Evolutionary conservation across 139 green algal genomes (phyloP), one percentile per base, ranked within the genome.

Genomic region (Deuterostichococcus epilithicus): DNA sequence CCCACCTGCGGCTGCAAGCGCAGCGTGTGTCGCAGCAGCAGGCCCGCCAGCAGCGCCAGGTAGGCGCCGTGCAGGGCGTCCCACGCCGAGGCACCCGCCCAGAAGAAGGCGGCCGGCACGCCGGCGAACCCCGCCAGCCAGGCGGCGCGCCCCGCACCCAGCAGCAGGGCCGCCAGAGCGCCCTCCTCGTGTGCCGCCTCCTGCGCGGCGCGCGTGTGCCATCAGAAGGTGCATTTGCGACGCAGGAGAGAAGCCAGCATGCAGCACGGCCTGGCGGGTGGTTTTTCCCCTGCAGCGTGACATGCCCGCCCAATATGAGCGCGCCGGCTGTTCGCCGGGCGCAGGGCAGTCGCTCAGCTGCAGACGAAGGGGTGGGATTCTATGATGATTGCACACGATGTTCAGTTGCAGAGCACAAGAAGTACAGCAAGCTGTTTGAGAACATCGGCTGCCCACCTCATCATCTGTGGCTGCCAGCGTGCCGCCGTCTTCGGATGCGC

Each of bases 11-110:
- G 83, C 72, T 79, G 72, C 68, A 87, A 39, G 5, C 28, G 36
- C 30, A 82, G 42, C 26, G 68, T 78, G 10, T 30, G 25, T 0
- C 13, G 35, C 36, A 78, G 42, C 45, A 84, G 73, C 25, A 35
- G 38, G 6, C n/a, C 2, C 34, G 84, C 35, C 59, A 84, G n/a
- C 10, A 79, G n/a, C n/a, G 39, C 63, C 66, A 84, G 42, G 44
- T 86, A 85, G n/a, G 30, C 30, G 15, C 65, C 69, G 45, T 86
- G 74, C 63, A 86, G 75, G 26, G 77, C 68, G 32, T 82, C 59
- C 13, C 76, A 78, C 5, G 33, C 32, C 23, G 52, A 30, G 0
- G 60, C 39, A 3, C 84, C 81, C 15, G 80, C 81, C 22, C 42
- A 60, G 28, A 88, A 77, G 26, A 80, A 35, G 1, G 68, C 71